These are phyloP conservation scores for Aspergillus terreus DNA, from an alignment of 2,329 filamentous ascomycete genomes.

Conservation along the genomic window DNA sequence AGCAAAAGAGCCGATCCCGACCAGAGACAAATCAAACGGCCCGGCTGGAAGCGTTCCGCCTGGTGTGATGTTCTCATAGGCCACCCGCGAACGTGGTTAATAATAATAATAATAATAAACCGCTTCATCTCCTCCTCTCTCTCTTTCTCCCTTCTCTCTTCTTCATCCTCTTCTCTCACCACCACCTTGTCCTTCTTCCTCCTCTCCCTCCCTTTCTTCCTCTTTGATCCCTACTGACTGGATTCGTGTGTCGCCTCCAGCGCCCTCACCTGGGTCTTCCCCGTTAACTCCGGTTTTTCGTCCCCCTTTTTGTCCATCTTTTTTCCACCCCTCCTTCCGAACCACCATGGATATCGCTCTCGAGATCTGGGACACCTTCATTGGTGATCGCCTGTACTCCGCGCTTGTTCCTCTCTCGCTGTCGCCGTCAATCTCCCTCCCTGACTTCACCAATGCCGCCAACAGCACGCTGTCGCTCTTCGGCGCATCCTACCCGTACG, in stretches of 20 bases:
- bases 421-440: conserved; percentile 52
- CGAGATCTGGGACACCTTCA: conserved; percentile 75
- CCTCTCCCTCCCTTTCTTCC: neutral
- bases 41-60: conserved; percentile 30
- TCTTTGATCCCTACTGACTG: neutral
- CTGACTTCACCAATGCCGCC: conserved; percentile 49
- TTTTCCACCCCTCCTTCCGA: neutral
- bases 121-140: neutral
- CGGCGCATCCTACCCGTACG: conserved; percentile 42
- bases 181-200: neutral
- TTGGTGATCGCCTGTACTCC: conserved; percentile 78
- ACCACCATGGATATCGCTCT: conserved; percentile 82
- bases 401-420: conserved; percentile 60
- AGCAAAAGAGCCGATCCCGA: neutral
- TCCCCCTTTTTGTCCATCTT: neutral
- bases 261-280: neutral
- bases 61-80: conserved; percentile 28
- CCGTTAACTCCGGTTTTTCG: neutral
- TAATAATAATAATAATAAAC: neutral
- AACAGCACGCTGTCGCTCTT: conserved; percentile 57
- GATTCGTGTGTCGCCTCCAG: no score
- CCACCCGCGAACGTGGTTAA: conserved; percentile 6
- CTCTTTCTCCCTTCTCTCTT: neutral
- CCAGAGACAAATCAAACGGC: conserved; percentile 10
- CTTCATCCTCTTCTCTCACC: neutral